Percentiles rank a stretch among this genome's conserved stretches.
phyloP scores from a whole-genome alignment of 2,329 filamentous ascomycete genomes.

The Nothomitra cinnamomea region DNA sequence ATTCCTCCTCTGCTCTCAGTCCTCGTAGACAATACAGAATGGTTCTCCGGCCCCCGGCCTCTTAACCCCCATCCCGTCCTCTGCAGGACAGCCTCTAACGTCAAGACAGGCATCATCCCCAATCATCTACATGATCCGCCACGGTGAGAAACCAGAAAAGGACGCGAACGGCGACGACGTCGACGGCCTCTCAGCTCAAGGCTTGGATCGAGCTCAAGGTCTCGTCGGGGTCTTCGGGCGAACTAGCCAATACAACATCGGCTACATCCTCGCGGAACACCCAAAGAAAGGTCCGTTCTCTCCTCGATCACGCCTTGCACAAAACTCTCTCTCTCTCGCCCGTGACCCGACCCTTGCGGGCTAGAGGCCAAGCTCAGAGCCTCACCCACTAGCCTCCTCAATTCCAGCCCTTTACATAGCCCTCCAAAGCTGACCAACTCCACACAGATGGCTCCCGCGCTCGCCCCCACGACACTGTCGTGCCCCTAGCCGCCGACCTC shows the following conservation, averaged over 20 bases:
- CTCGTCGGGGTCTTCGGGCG: slow-evolving; percentile 38
- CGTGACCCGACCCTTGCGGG: not conserved
- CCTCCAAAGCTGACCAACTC: not conserved
- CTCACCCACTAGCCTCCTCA: not conserved
- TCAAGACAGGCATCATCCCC: slow-evolving; percentile 15
- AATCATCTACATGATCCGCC: slow-evolving; percentile 45
- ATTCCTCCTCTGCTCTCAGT: too few species aligned
- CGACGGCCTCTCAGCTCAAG: slow-evolving; percentile 33
- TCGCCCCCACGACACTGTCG: slow-evolving; percentile 39
- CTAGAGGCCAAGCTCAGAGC: not conserved
- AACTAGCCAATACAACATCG: slow-evolving; percentile 35
- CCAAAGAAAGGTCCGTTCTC: slow-evolving; percentile 23
- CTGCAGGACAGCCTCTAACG: not conserved
- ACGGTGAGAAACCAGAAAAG: slow-evolving; percentile 40
- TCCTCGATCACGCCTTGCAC: not conserved
- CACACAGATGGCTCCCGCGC: slow-evolving; percentile 30
- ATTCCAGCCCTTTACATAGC: not conserved
- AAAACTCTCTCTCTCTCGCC: not conserved
- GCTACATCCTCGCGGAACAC: slow-evolving; percentile 38
- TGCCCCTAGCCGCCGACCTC: slow-evolving; percentile 37
- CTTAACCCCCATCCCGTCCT: too few species aligned
- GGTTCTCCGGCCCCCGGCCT: too few species aligned
- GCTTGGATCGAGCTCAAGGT: slow-evolving; percentile 40
- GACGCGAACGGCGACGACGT: slow-evolving; percentile 18
- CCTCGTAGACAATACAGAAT: too few species aligned